Conservation (phyloP, 1,139 yeast species). For the Sugiyamaella novakii region DNA sequence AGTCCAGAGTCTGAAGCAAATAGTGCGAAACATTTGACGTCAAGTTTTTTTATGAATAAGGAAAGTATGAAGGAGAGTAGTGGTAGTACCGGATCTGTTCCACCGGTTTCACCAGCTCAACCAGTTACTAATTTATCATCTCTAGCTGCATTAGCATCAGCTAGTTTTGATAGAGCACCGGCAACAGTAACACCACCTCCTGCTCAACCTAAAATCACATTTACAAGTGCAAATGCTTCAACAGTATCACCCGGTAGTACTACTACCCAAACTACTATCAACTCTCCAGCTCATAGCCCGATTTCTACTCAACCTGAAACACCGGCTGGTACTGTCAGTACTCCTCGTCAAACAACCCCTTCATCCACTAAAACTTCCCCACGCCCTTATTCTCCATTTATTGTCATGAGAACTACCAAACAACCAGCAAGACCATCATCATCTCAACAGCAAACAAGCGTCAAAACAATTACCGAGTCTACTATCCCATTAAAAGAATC, state of each 20-base stretch:
- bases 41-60: constrained; percentile 3
- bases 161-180: not conserved
- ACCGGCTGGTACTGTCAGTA: not conserved
- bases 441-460: not conserved
- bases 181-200: not conserved
- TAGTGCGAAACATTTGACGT: not conserved
- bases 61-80: constrained; percentile 2
- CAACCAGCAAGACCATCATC: constrained; percentile 15
- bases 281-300: not conserved
- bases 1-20: constrained; percentile 1
- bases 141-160: constrained; percentile 4
- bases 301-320: not conserved
- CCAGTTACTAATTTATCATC: constrained; percentile 2
- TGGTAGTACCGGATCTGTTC: no score
- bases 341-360: not conserved
- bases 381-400: constrained; percentile 21
- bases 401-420: constrained; percentile 21
- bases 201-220: no score
- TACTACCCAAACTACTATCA: not conserved
- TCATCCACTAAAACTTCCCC: not conserved
- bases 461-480: not conserved
- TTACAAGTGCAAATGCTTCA: no score
- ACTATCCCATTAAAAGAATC: not conserved
- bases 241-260: not conserved
- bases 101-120: not conserved